Percentiles rank a stretch among this genome's conserved stretches.
phyloP scores from a whole-genome alignment of 768 basidiomycete species.

The Suillus plorans region DNA sequence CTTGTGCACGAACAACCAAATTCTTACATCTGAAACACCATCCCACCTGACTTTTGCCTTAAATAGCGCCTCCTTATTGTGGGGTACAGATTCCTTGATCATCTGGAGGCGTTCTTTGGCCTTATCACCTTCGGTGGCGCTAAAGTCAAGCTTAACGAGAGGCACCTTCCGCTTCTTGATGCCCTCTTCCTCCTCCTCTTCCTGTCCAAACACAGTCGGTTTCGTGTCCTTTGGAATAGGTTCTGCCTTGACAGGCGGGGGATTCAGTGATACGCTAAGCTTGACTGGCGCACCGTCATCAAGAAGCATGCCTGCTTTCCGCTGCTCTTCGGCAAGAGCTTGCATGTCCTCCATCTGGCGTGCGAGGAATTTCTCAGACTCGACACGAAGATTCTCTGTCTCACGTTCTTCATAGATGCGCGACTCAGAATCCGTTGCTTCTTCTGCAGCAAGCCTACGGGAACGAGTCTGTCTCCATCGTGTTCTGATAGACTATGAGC shows the following conservation, averaged over 20 bases:
- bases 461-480: conserved; percentile 84
- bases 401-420: conserved; percentile 82
- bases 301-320: conserved; percentile 84
- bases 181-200: conserved; percentile 83
- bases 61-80: conserved; percentile 76
- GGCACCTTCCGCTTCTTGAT: conserved; percentile 80
- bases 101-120: conserved; percentile 78
- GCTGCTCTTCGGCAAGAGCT: conserved; percentile 85
- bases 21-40: conserved; percentile 78
- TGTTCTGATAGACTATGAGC: conserved; percentile 39
- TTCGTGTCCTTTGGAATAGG: conserved; percentile 45
- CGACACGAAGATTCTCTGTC: conserved; percentile 80
- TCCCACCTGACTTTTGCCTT: conserved; percentile 91
- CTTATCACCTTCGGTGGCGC: conserved; percentile 79
- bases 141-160: conserved; percentile 89
- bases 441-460: conserved; percentile 72
- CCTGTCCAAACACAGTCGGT: conserved; percentile 69
- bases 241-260: conserved; percentile 47
- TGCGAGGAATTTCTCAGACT: conserved; percentile 92
- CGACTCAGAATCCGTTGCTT: conserved; percentile 81
- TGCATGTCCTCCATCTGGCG: conserved; percentile 97
- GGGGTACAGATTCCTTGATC: conserved; percentile 71
- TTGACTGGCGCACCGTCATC: conserved; percentile 92
- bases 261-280: conserved; percentile 72
- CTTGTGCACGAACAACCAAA: conserved; percentile 9